Evolutionary conservation across 768 basidiomycete species (phyloP).

Genomic region (Naganishia onofrii): DNA sequence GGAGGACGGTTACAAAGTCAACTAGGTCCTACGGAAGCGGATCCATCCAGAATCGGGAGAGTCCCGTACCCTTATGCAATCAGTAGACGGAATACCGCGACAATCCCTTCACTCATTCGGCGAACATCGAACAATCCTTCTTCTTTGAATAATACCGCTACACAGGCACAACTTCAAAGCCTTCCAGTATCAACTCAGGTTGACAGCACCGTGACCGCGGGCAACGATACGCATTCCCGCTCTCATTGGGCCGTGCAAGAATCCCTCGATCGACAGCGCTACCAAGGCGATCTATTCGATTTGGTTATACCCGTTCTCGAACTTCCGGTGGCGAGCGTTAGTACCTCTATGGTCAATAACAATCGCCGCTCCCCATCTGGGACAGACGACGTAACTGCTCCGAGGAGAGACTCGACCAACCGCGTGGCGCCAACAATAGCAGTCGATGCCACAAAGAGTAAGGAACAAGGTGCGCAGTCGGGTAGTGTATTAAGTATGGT

Average conservation of each 20-base stretch:
- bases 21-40: background rate
- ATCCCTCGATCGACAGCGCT: constrained; percentile 13
- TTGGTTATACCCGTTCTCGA: constrained; percentile 8
- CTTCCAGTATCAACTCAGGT: background rate
- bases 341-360: background rate
- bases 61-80: background rate
- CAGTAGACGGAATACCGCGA: constrained; percentile 10
- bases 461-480: no score
- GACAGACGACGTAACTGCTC: background rate
- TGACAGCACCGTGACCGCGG: background rate
- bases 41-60: background rate
- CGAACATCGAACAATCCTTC: no score
- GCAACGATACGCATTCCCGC: constrained; percentile 11
- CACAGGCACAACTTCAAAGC: no score
- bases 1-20: background rate
- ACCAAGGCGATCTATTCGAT: constrained; percentile 18
- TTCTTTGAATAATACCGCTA: no score
- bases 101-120: constrained; percentile 2
- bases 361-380: background rate
- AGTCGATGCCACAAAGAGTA: background rate
- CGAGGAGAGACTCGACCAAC: background rate
- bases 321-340: background rate
- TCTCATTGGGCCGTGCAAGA: constrained; percentile 23
- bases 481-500: constrained; percentile 7
- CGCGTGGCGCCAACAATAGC: background rate